These are phyloP conservation scores for Coemansia guatemalensis DNA, from an alignment of 192 early-diverging fungal genomes.

Conservation along the genomic window DNA sequence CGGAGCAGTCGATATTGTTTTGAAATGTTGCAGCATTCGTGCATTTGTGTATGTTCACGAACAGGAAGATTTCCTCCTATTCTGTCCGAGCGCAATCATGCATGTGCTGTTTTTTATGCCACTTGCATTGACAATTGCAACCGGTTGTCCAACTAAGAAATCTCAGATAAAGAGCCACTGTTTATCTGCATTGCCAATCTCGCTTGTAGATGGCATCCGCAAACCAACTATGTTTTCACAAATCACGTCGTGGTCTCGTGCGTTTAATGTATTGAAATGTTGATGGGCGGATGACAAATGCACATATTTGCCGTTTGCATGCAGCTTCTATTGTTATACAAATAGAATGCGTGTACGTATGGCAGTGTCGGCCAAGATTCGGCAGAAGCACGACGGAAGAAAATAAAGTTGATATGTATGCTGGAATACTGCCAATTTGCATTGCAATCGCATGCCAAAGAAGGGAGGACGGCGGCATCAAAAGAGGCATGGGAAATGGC, in stretches of 20 bases:
- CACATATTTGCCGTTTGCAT: background rate
- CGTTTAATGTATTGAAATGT: background rate
- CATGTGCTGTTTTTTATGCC: background rate
- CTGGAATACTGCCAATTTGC: background rate
- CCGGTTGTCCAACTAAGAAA: background rate
- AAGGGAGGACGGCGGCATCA: no score
- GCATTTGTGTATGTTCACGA: background rate
- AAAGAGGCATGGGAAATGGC: background rate
- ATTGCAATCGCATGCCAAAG: no score
- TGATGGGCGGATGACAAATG: background rate
- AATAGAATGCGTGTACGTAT: background rate
- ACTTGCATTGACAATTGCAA: background rate
- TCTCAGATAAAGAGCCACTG: background rate
- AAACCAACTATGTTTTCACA: no score
- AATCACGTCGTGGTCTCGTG: no score
- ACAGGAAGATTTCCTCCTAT: background rate
- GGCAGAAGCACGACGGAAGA: background rate
- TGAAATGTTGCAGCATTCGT: background rate
- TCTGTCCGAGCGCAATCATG: no score
- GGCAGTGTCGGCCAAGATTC: background rate
- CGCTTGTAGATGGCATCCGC: background rate
- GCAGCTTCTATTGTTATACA: background rate
- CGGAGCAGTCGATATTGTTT: background rate
- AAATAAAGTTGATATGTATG: background rate
- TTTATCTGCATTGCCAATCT: background rate